phyloP scores from a whole-genome alignment of 202 grass and related monocot species.

The Panicum virgatum region DNA sequence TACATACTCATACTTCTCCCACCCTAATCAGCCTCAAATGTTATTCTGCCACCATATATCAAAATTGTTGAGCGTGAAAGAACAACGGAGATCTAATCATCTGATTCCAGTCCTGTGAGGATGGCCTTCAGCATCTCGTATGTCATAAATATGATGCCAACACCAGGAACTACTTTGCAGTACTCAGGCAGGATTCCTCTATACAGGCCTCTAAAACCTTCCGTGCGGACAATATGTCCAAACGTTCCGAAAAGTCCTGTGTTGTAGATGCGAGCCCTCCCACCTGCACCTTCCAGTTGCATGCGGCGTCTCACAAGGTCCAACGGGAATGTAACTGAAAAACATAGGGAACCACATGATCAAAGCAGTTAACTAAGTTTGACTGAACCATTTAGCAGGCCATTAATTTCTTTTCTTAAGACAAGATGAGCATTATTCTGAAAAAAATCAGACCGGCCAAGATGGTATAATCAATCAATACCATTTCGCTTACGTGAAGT shows the following conservation, averaged over 20 bases:
- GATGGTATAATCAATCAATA: background rate
- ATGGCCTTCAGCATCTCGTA: slow-evolving; percentile 76
- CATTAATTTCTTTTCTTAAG: background rate
- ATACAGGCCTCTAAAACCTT: slow-evolving; percentile 82
- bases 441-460: background rate
- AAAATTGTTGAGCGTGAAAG: slow-evolving; percentile 28
- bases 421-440: background rate
- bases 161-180: slow-evolving; percentile 91
- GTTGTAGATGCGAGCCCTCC: slow-evolving; percentile 77
- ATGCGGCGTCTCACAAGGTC: slow-evolving; percentile 89
- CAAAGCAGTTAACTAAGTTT: slow-evolving; percentile 5
- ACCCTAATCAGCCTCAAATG: slow-evolving; percentile 45
- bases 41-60: slow-evolving; percentile 48
- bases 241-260: slow-evolving; percentile 83
- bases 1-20: slow-evolving; percentile 49
- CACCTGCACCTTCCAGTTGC: slow-evolving; percentile 88
- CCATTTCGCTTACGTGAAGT: background rate
- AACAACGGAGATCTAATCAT: slow-evolving; percentile 47
- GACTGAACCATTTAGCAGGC: background rate
- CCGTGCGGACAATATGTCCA: slow-evolving; percentile 63
- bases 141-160: slow-evolving; percentile 95
- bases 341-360: slow-evolving; percentile 20
- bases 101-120: slow-evolving; percentile 47
- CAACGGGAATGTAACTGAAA: slow-evolving; percentile 88
- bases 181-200: slow-evolving; percentile 98